phyloP scores from a whole-genome alignment of 2,329 filamentous ascomycete species.

The Trichoderma arundinaceum region DNA sequence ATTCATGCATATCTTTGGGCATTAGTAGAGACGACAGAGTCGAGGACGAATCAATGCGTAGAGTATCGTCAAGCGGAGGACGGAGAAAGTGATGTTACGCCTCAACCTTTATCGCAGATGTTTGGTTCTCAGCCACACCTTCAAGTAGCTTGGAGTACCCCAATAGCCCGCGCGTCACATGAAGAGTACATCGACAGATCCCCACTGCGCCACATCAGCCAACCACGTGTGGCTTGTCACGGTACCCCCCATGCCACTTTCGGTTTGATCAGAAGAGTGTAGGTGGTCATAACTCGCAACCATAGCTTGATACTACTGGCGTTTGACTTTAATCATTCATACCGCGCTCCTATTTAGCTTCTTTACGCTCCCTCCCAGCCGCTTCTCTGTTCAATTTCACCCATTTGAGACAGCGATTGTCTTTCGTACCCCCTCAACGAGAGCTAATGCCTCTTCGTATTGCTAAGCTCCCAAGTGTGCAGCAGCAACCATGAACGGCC shows the following conservation, averaged over 20 bases:
- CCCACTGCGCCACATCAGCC: slow-evolving; percentile 1
- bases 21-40: neutral
- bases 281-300: slow-evolving; percentile 29
- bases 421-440: neutral
- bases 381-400: slow-evolving; percentile 13
- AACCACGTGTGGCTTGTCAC: slow-evolving; percentile 29
- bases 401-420: neutral
- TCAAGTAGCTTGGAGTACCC: neutral
- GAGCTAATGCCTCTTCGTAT: slow-evolving; percentile 30
- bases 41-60: slow-evolving; percentile 15
- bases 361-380: slow-evolving; percentile 3
- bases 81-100: slow-evolving; percentile 29
- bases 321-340: slow-evolving; percentile 8
- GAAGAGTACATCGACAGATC: neutral
- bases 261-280: slow-evolving; percentile 30
- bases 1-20: slow-evolving; percentile 30
- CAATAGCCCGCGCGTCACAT: neutral
- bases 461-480: slow-evolving; percentile 23
- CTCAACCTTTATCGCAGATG: neutral
- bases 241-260: slow-evolving; percentile 27
- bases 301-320: slow-evolving; percentile 19
- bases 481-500: slow-evolving; percentile 70
- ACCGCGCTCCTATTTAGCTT: slow-evolving; percentile 22
- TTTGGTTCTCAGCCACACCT: slow-evolving; percentile 15
- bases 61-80: neutral